Conservation (phyloP, 306 rosid species). For the Hippophae gyantsensis region DNA sequence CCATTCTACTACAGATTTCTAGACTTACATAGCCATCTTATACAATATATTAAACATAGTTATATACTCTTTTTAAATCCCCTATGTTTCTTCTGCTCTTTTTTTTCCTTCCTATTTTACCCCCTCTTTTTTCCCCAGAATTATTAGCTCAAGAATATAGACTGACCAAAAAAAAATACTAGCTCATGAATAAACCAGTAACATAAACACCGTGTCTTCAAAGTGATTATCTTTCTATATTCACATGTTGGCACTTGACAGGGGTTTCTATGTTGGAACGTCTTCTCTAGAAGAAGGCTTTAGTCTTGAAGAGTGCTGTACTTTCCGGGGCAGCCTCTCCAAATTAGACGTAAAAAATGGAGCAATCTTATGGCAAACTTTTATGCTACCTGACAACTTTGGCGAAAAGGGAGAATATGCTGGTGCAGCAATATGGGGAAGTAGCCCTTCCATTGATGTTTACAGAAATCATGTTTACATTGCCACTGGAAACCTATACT, state of each 20-base stretch:
- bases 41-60: too few relatives aligned
- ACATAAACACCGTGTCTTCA: neutral
- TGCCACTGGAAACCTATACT: slow-evolving; percentile 53
- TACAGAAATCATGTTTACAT: slow-evolving; percentile 35
- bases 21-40: too few relatives aligned
- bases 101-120: too few relatives aligned
- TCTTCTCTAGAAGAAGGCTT: slow-evolving; percentile 27
- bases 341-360: slow-evolving; percentile 32
- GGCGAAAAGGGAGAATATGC: slow-evolving; percentile 30
- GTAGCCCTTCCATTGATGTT: slow-evolving; percentile 60
- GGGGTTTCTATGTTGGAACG: slow-evolving; percentile 21
- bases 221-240: neutral
- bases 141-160: too few relatives aligned
- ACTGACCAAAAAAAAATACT: too few relatives aligned
- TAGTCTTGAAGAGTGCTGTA: slow-evolving; percentile 27
- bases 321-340: slow-evolving; percentile 44
- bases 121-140: too few relatives aligned
- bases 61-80: too few relatives aligned
- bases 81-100: too few relatives aligned
- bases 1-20: too few relatives aligned
- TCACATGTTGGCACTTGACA: neutral
- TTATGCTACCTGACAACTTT: slow-evolving; percentile 42
- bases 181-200: neutral
- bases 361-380: slow-evolving; percentile 45
- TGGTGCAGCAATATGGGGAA: slow-evolving; percentile 67